Conservation (phyloP, 2,329 filamentous ascomycete species). For the Ophiostoma quercus region DNA sequence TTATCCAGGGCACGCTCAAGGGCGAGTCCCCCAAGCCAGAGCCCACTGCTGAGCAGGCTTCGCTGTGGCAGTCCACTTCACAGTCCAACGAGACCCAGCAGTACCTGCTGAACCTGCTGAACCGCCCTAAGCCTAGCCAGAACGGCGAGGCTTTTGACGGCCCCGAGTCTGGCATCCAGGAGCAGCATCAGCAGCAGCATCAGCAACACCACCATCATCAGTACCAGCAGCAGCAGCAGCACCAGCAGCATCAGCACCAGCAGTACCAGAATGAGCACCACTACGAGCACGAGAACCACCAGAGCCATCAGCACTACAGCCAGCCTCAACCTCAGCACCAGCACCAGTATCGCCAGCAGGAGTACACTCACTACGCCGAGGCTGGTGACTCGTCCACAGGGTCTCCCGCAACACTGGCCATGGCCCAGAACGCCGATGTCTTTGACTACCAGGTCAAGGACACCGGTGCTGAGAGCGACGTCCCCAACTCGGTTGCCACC, state of each 20-base stretch:
- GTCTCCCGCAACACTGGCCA: conserved; percentile 20
- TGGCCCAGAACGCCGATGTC: conserved; percentile 18
- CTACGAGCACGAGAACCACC: conserved; percentile 25
- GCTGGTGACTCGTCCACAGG: conserved; percentile 15
- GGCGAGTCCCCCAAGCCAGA: conserved; percentile 34
- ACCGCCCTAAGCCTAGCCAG: conserved; percentile 63
- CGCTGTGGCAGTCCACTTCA: conserved; percentile 44
- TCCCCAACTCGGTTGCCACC: conserved; percentile 30
- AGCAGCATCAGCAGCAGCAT: neutral
- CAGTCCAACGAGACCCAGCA: conserved; percentile 70
- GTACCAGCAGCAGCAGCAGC: conserved; percentile 28
- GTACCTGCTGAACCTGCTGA: conserved; percentile 79
- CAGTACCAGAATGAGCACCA: neutral
- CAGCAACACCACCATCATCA: neutral
- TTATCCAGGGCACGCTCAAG: conserved; percentile 55
- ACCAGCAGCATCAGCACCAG: conserved; percentile 22
- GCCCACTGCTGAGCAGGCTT: conserved; percentile 15
- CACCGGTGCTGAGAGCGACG: conserved; percentile 28
- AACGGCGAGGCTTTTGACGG: conserved; percentile 36
- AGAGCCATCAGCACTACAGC: conserved; percentile 22
- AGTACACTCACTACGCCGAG: conserved; percentile 14
- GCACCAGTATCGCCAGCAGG: conserved; percentile 22
- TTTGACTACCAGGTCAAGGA: conserved; percentile 24
- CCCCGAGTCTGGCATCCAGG: conserved; percentile 36
- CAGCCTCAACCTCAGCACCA: conserved; percentile 23